Evolutionary conservation across 805 yeast genomes (phyloP).

Genomic region (Candida wancherniae): DNA sequence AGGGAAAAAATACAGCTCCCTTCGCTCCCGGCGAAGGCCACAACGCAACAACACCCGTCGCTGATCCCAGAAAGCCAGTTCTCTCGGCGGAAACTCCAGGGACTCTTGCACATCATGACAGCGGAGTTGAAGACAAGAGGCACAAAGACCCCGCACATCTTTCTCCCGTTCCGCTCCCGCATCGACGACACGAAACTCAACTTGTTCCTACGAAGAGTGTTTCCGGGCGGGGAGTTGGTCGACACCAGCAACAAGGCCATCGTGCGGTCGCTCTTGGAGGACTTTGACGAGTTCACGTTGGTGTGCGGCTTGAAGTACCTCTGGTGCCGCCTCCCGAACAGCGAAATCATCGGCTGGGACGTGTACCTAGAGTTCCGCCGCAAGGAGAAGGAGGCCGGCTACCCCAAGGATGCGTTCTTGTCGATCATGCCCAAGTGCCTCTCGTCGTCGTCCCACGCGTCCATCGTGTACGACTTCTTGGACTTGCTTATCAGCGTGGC

Average conservation of each 20-base stretch:
- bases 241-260: conserved; percentile 26
- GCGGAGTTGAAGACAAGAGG: conserved; percentile 59
- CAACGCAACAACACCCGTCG: conserved; percentile 4
- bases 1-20: conserved; percentile 8
- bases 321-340: conserved; percentile 81
- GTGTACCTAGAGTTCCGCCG: conserved; percentile 66
- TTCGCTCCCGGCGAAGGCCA: conserved; percentile 8
- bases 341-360: conserved; percentile 82
- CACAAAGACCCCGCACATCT: conserved; percentile 63
- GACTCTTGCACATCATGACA: conserved; percentile 65
- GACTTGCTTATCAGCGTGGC: conserved; percentile 75
- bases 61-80: conserved; percentile 38
- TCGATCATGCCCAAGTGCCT: conserved; percentile 82
- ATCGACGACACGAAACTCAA: conserved; percentile 58
- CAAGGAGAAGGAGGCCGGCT: conserved; percentile 59
- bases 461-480: conserved; percentile 82
- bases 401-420: conserved; percentile 68
- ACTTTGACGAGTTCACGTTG: conserved; percentile 61
- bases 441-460: conserved; percentile 80
- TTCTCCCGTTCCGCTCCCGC: conserved; percentile 74
- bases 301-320: conserved; percentile 73
- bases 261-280: conserved; percentile 42
- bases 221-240: conserved; percentile 52
- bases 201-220: conserved; percentile 50
- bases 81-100: conserved; percentile 61